A percentile compares a stretch with the other conserved stretches of the same genome.
Conservation (phyloP, 345 rosid genomes). For the Carallia pectinifolia region DNA sequence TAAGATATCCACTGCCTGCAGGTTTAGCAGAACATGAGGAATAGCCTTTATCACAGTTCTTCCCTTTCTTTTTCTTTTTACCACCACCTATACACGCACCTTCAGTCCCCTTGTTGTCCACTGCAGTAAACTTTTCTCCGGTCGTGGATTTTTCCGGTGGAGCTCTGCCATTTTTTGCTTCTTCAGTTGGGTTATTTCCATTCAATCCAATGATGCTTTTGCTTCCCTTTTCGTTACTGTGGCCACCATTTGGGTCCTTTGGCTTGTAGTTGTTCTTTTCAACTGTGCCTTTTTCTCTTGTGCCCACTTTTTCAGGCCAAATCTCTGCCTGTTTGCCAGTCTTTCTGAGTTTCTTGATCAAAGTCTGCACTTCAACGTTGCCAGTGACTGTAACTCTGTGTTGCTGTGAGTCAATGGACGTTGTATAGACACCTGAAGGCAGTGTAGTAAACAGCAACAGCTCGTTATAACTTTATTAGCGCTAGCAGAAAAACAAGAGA, state of each 20-base stretch:
- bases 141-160: too few relatives aligned
- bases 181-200: too few relatives aligned
- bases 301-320: constrained; percentile 17
- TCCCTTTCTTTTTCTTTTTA: constrained; percentile 11
- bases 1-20: background rate
- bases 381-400: constrained; percentile 29
- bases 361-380: constrained; percentile 20
- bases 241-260: background rate
- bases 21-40: background rate
- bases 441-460: background rate
- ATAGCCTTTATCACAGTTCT: background rate
- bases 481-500: too few relatives aligned
- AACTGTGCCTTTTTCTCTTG: constrained; percentile 6
- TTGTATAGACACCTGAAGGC: constrained; percentile 24
- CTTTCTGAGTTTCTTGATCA: constrained; percentile 27
- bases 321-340: constrained; percentile 24
- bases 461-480: background rate
- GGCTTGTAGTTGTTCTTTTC: background rate
- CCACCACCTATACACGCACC: background rate
- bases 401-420: constrained; percentile 23
- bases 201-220: too few relatives aligned
- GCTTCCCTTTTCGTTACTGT: too few relatives aligned
- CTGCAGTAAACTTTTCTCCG: background rate
- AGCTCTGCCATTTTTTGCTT: too few relatives aligned
- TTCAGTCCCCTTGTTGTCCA: background rate